Conservation (phyloP, 2,329 filamentous ascomycete species). For the Hypoxylon sp. region DNA sequence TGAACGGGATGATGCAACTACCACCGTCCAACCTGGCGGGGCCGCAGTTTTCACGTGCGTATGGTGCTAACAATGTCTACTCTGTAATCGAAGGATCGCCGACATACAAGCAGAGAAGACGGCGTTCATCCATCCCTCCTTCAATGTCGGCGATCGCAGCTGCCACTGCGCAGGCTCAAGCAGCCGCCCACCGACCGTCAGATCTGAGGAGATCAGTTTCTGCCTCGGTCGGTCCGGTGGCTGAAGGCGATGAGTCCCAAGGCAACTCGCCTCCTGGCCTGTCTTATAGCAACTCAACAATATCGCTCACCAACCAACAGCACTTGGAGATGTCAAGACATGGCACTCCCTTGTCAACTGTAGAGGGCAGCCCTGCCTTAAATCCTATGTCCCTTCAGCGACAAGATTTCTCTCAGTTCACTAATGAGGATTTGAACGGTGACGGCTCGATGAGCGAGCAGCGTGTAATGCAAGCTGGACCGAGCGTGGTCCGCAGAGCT, state of each 20-base stretch:
- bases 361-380: conserved; percentile 85
- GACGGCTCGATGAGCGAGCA: conserved; percentile 73
- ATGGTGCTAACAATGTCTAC: conserved; percentile 84
- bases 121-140: conserved; percentile 92
- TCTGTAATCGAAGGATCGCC: conserved; percentile 97
- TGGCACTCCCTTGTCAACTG: conserved; percentile 87
- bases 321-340: conserved; percentile 90
- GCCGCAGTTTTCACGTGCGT: conserved; percentile 82
- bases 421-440: conserved; percentile 72
- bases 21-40: conserved; percentile 87
- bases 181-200: conserved; percentile 82
- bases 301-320: conserved; percentile 75
- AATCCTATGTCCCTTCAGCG: conserved; percentile 78
- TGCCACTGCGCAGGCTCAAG: conserved; percentile 69
- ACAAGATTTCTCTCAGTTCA: conserved; percentile 77
- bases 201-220: conserved; percentile 94
- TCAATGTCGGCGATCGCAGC: conserved; percentile 78
- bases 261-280: conserved; percentile 85
- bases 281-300: conserved; percentile 78
- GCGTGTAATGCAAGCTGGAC: conserved; percentile 77
- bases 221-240: conserved; percentile 84
- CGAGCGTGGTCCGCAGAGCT: conserved; percentile 87
- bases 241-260: conserved; percentile 83
- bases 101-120: conserved; percentile 96
- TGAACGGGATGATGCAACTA: conserved; percentile 92